phyloP scores from a whole-genome alignment of 2,329 filamentous ascomycete genomes.

The Colletotrichum navitas region DNA sequence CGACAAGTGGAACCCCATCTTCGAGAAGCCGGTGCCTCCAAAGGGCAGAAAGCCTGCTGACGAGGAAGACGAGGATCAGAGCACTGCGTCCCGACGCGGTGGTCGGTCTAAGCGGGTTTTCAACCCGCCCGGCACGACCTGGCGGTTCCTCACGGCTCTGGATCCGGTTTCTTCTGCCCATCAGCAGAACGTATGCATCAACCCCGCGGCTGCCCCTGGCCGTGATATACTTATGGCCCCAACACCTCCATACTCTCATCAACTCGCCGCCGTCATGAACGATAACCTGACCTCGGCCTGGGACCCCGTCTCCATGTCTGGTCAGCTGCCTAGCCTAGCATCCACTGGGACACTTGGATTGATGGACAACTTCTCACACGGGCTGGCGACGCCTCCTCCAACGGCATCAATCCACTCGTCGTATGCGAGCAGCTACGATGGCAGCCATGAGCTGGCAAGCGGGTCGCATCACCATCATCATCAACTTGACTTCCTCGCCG shows the following conservation, averaged over 20 bases:
- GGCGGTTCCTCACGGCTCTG: constrained; percentile 72
- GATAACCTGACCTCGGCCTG: constrained; percentile 67
- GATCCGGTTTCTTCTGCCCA: constrained; percentile 71
- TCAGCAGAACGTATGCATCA: constrained; percentile 59
- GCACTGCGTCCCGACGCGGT: constrained; percentile 24
- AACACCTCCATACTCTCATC: constrained; percentile 58
- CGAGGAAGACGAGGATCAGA: constrained; percentile 49
- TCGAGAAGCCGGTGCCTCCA: constrained; percentile 50
- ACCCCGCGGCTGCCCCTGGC: constrained; percentile 40
- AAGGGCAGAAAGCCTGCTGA: constrained; percentile 41
- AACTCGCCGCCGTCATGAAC: constrained; percentile 67
- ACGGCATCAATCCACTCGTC: constrained; percentile 64
- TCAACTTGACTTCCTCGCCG: constrained; percentile 40
- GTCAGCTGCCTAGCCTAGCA: constrained; percentile 51
- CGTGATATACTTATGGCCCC: constrained; percentile 67
- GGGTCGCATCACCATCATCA: constrained; percentile 42
- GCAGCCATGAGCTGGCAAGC: constrained; percentile 39
- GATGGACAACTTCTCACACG: constrained; percentile 64
- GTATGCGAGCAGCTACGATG: constrained; percentile 61
- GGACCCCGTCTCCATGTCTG: constrained; percentile 53
- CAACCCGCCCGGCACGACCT: constrained; percentile 67
- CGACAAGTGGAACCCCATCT: constrained; percentile 59
- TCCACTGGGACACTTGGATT: constrained; percentile 54
- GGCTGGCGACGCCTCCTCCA: constrained; percentile 69
- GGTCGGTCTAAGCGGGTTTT: constrained; percentile 51